Evolutionary conservation across 495 filamentous ascomycete species (phyloP).

Genomic region (Tuber calosporum): DNA sequence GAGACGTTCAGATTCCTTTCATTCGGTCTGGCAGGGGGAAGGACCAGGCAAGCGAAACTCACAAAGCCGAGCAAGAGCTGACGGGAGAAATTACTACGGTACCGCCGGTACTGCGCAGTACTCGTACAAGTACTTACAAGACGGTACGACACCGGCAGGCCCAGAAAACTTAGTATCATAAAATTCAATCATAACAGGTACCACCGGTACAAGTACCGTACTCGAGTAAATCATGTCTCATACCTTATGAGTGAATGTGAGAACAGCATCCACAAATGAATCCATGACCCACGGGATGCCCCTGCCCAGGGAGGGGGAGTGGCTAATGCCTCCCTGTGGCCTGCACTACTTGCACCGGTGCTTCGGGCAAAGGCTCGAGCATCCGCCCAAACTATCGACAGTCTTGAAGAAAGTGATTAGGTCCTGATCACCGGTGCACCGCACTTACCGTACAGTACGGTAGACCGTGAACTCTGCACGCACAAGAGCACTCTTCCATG

Average conservation of each 20-base stretch:
- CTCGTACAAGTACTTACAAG: background rate
- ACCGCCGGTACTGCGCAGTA: no score
- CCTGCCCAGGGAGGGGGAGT: background rate
- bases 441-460: background rate
- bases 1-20: background rate
- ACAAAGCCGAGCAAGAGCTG: background rate
- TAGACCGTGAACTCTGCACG: background rate
- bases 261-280: background rate
- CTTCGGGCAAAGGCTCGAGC: background rate
- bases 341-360: background rate
- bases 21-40: background rate
- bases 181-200: background rate
- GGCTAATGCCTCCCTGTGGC: background rate
- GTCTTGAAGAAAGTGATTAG: background rate
- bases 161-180: background rate
- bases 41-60: background rate
- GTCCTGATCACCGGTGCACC: constrained; percentile 1
- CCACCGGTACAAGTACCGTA: no score
- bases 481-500: background rate
- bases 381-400: background rate
- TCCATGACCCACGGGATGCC: background rate
- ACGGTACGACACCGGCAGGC: no score
- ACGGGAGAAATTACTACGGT: background rate
- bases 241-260: background rate
- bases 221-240: background rate